Conservation (phyloP, 2,329 filamentous ascomycete species). For the Phialophora expanda region DNA sequence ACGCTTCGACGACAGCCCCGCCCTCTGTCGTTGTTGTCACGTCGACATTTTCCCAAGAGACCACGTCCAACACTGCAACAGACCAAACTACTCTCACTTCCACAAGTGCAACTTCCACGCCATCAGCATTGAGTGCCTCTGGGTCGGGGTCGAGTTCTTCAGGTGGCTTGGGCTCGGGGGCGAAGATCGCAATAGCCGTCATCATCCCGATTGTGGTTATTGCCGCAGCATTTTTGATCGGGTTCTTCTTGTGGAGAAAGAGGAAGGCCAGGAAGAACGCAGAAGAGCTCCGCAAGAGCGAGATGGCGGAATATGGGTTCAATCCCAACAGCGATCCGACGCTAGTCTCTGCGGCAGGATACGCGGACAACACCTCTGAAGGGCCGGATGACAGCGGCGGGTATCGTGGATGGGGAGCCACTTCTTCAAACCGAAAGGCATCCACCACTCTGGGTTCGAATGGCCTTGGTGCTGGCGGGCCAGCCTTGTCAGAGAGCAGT, state of each 20-base stretch:
- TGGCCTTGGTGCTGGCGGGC: constrained; percentile 60
- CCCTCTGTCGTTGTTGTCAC: constrained; percentile 41
- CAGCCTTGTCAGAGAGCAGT: constrained; percentile 73
- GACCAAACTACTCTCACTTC: constrained; percentile 27
- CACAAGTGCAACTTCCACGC: constrained; percentile 38
- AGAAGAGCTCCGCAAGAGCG: constrained; percentile 88
- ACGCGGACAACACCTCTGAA: constrained; percentile 65
- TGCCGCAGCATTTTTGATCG: constrained; percentile 66
- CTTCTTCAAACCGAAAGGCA: constrained; percentile 77
- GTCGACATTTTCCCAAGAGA: constrained; percentile 40
- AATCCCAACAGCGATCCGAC: constrained; percentile 97
- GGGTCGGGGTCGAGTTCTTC: constrained; percentile 33
- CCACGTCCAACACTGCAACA: constrained; percentile 39
- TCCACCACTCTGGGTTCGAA: constrained; percentile 84
- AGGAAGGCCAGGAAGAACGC: constrained; percentile 83
- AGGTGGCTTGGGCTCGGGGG: constrained; percentile 54
- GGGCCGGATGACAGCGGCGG: constrained; percentile 81
- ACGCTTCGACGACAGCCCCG: constrained; percentile 20
- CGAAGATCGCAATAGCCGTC: constrained; percentile 88
- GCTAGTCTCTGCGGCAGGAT: constrained; percentile 60
- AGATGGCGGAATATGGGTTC: constrained; percentile 96
- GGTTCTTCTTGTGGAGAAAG: constrained; percentile 73
- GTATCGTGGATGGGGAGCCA: constrained; percentile 93
- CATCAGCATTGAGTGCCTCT: constrained; percentile 36
- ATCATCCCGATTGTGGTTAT: constrained; percentile 88